Evolutionary conservation across 169 alveolate genomes (phyloP).

Genomic region (Eimeria brunetti): DNA sequence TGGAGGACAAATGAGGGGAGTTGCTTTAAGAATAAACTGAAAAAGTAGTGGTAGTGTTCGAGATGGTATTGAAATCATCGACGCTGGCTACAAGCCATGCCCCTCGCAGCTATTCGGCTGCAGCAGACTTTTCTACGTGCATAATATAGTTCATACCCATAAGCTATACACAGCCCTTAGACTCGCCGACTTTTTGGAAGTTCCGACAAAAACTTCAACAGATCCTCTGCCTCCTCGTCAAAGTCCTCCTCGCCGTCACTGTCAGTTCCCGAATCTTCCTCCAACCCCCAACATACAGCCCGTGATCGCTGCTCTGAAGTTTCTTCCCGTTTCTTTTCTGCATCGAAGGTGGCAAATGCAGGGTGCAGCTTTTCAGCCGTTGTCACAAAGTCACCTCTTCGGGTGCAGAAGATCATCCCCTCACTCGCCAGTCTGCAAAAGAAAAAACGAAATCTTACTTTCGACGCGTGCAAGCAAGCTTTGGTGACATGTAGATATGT

Average conservation of each 20-base stretch:
- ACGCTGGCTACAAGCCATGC: background rate
- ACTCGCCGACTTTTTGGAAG: background rate
- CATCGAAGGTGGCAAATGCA: constrained; percentile 40
- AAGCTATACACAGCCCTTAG: background rate
- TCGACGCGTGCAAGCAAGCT: background rate
- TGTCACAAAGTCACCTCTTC: background rate
- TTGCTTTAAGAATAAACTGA: background rate
- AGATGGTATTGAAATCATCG: background rate
- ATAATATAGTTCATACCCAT: background rate
- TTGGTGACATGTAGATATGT: too few species aligned
- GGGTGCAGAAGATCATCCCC: constrained; percentile 42
- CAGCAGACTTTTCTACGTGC: background rate
- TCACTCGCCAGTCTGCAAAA: constrained; percentile 32
- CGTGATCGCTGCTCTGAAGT: constrained; percentile 27
- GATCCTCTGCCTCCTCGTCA: constrained; percentile 72
- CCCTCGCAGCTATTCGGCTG: background rate
- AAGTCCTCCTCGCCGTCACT: constrained; percentile 56
- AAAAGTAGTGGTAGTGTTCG: background rate
- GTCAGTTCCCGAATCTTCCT: constrained; percentile 18
- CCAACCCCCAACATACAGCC: constrained; percentile 30
- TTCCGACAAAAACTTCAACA: constrained; percentile 7
- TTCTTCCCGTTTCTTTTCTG: background rate
- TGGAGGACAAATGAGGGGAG: background rate
- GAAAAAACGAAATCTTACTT: background rate
- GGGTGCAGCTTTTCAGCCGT: constrained; percentile 37